Evolutionary conservation across 352 stramenopile genomes (phyloP), one percentile per base, ranked within the genome.

Genomic region (Phytopythium vexans): DNA sequence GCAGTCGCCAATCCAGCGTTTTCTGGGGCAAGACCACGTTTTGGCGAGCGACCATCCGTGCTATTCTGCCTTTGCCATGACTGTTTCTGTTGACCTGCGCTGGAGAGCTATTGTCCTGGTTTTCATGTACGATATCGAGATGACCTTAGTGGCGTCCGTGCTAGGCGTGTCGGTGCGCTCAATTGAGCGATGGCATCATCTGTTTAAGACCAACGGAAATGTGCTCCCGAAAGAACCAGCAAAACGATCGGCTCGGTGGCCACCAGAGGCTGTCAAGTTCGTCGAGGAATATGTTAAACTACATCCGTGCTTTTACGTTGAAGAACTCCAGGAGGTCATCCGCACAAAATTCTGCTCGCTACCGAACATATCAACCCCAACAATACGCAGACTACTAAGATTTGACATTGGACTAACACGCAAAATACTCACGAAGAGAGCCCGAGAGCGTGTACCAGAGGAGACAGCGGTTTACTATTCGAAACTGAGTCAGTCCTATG

Each of bases 401-500:
- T 52, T 58, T 47, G 42, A 52, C 39, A 27, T 58, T 6, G 12
- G 33, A 37, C 14, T 58, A 34, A 46, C 21, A 35, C 32, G 43
- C 3, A 58, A 58, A 11, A 14, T 52, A 11, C 27, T 52, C 3
- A 58, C 32, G 10, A 58, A 58, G 14, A 16, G 52, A 36, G 37
- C 52, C 12, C 16, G 36, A 11, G 43, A 58, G 15, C 14, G n/a
- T 40, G 34, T 32, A 6, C 9, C 43, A 9, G 14, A 9, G 7
- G 27, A 52, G 36, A 58, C 52, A 11, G 52, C 14, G 12, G 52
- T 38, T 10, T 58, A 41, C 12, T 58, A 46, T 43, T 52, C 51
- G 14, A 59, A 59, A 15, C 37, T 53, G 14, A 32, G 40, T 6
- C 37, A 21, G 8, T 59, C 38, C 45, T 59, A 59, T 12, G 35